Conservation (phyloP, 148 eudicot species). For the Chenopodium berlandieri region DNA sequence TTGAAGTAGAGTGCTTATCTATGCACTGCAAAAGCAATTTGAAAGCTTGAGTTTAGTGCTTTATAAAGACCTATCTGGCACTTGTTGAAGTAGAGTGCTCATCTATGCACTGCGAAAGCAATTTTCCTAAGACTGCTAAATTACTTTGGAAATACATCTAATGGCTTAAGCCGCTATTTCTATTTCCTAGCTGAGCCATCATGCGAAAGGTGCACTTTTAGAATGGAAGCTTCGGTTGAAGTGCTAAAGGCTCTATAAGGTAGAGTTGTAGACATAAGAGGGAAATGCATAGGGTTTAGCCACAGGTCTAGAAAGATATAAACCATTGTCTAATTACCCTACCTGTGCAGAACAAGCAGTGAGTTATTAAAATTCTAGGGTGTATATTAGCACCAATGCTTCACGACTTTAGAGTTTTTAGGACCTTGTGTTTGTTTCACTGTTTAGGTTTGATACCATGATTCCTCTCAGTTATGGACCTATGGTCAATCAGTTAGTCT, state of each 20-base stretch:
- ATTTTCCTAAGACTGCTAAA: background rate
- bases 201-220: too few relatives aligned
- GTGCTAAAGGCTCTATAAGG: background rate
- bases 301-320: too few relatives aligned
- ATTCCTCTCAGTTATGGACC: background rate
- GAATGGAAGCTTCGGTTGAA: slow-evolving; percentile 1
- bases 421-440: background rate
- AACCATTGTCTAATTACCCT: background rate
- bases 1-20: background rate
- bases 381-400: background rate
- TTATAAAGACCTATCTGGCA: too few relatives aligned
- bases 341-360: background rate
- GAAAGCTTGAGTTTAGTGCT: too few relatives aligned
- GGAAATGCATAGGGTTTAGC: background rate
- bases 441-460: background rate
- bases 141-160: too few relatives aligned
- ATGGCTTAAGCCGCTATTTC: too few relatives aligned
- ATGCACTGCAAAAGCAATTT: background rate
- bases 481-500: background rate
- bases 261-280: background rate
- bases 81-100: background rate
- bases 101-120: background rate
- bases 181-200: too few relatives aligned
- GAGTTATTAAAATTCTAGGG: background rate
- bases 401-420: background rate